Percentiles rank a stretch among this genome's conserved stretches.
phyloP scores from a whole-genome alignment of 768 basidiomycete genomes.

The Stropharia rugosoannulata region DNA sequence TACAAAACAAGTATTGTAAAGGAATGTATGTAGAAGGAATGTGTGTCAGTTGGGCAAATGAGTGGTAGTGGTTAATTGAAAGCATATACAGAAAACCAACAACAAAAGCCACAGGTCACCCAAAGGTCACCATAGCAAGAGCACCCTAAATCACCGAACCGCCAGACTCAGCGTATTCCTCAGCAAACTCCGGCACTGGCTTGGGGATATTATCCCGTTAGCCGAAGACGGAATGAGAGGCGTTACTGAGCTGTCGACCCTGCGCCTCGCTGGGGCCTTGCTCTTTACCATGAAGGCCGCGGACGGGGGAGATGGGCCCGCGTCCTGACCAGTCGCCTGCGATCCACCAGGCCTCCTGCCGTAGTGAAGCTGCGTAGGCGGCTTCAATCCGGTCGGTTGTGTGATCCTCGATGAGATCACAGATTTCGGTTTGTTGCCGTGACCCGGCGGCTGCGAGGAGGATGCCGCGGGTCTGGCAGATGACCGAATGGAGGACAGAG shows the following conservation, averaged over 20 bases:
- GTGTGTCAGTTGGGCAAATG: too few relatives aligned
- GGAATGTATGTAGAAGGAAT: too few relatives aligned
- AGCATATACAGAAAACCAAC: not conserved
- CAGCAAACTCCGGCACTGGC: constrained; percentile 19
- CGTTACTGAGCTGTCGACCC: constrained; percentile 17
- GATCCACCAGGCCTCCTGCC: constrained; percentile 1
- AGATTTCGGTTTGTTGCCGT: not conserved
- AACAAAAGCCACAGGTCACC: not conserved
- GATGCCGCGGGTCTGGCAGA: not conserved
- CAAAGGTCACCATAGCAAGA: not conserved
- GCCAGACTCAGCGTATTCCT: constrained; percentile 21
- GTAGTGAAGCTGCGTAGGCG: constrained; percentile 6
- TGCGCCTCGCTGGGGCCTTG: not conserved
- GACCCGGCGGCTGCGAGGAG: not conserved
- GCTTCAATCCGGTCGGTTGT: not conserved
- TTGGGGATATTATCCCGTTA: constrained; percentile 7
- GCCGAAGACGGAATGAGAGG: constrained; percentile 20
- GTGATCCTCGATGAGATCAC: not conserved
- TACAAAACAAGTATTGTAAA: too few relatives aligned
- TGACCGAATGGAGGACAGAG: not conserved
- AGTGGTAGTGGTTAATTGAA: not conserved
- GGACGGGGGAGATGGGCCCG: constrained; percentile 2
- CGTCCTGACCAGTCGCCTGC: not conserved
- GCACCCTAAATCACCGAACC: constrained; percentile 13
- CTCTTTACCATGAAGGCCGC: constrained; percentile 12